Conservation (phyloP, 2,329 filamentous ascomycete species). For the Coniochaeta pulveracea region DNA sequence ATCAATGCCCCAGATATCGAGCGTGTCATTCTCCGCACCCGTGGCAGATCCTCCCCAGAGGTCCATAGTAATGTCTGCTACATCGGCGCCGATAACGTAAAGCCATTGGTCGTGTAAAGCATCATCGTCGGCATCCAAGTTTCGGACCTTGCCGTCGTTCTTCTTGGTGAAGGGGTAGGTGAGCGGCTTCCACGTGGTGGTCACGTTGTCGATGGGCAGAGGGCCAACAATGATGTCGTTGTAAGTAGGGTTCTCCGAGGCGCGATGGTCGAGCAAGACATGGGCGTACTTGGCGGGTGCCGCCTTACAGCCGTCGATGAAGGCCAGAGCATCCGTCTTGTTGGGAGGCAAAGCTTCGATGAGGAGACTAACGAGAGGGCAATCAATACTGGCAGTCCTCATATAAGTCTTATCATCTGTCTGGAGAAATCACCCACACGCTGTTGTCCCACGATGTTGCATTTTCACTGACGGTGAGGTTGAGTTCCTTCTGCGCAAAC, state of each 20-base stretch:
- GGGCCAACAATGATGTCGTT: conserved; percentile 37
- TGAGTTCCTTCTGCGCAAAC: conserved; percentile 25
- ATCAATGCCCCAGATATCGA: conserved; percentile 28
- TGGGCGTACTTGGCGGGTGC: conserved; percentile 30
- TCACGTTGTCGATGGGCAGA: conserved; percentile 28
- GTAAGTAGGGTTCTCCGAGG: conserved; percentile 24
- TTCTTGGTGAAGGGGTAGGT: conserved; percentile 29
- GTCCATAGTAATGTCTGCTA: conserved; percentile 32
- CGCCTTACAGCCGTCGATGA: conserved; percentile 25
- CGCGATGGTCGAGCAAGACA: conserved; percentile 26
- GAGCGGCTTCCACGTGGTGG: conserved; percentile 24
- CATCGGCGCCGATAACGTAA: conserved; percentile 18
- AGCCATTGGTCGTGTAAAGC: conserved; percentile 20
- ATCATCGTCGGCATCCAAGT: conserved; percentile 25
- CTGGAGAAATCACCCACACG: conserved; percentile 13
- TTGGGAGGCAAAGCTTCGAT: conserved; percentile 32
- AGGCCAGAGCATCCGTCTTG: conserved; percentile 34
- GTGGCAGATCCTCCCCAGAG: conserved; percentile 27
- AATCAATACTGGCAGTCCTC: too few relatives aligned
- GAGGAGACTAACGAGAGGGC: conserved; percentile 8
- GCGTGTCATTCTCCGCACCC: conserved; percentile 28
- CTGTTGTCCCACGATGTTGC: conserved; percentile 25
- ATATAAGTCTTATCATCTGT: too few relatives aligned
- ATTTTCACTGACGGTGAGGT: conserved; percentile 22
- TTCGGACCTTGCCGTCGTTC: conserved; percentile 24